Evolutionary conservation across 2,329 filamentous ascomycete species (phyloP), one percentile per base, ranked within the genome.

Genomic region (Myriangium duriaei): DNA sequence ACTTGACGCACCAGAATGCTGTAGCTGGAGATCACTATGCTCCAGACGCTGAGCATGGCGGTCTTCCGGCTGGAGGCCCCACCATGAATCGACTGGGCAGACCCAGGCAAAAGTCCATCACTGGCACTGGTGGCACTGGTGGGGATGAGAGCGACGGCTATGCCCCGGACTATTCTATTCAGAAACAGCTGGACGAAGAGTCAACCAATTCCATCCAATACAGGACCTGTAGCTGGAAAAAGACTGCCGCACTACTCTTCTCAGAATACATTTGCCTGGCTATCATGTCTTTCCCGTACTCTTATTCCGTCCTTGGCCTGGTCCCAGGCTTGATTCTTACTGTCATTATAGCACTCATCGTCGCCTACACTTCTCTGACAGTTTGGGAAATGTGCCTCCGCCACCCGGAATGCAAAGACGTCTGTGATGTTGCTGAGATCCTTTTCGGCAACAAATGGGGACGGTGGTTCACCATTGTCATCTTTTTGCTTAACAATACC

Each of bases 281-380:
- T 14, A 94, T 94, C 55, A 94, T 95, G 86, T 92, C 83, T 35
- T 95, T 95, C 49, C 87, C 87, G 0, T 93, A 82, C 71, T 93
- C 85, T 0, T 95, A 95, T 60, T 83, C 84, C 30, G 65, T 88
- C 17, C 72, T 95, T 5, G 87, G 87, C 5, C 70, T 95, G 11
- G 83, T 94, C 1, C 86, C 87, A 0, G 86, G 82, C 15, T 59
- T 95, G 38, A 88, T 94, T 44, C 56, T 93, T 54, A 94, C 87
- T 0, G 68, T 81, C 2, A 72, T 88, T 18, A 72, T 92, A 42
- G 85, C 87, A 16, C 70, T 63, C 4, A 59, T 87, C 12, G 87
- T 95, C 1, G 66, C 92, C 4, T 95, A 94, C 58, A 94, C 87
- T 33, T 86, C 75, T 13, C 60, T 83, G 37, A 68, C 73, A 30